A percentile compares a stretch with the other conserved stretches of the same genome.
Evolutionary conservation across 1,284 basidiomycete genomes (phyloP).

Genomic region (Earliella scabrosa): DNA sequence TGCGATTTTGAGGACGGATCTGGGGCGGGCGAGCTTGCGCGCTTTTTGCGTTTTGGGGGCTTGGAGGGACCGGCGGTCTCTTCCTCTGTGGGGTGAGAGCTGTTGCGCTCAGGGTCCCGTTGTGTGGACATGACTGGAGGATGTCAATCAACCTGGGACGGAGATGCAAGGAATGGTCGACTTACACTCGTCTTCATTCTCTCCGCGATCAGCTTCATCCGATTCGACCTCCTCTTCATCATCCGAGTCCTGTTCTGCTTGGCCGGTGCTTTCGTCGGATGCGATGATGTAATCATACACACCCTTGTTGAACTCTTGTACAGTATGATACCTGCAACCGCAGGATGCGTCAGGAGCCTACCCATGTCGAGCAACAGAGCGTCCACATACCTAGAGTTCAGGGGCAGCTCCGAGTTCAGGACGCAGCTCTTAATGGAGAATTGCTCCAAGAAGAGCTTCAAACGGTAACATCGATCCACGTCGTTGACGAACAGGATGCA

Average conservation of each 20-base stretch:
- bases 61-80: constrained; percentile 7
- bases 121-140: constrained; percentile 58
- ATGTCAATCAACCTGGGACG: no score
- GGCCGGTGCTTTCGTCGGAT: constrained; percentile 83
- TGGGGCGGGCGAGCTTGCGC: constrained; percentile 18
- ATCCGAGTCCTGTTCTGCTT: constrained; percentile 56
- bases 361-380: no score
- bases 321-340: constrained; percentile 95
- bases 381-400: constrained; percentile 93
- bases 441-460: constrained; percentile 97
- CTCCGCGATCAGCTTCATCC: constrained; percentile 38
- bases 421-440: constrained; percentile 98
- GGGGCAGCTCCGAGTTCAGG: constrained; percentile 93
- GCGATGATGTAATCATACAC: constrained; percentile 99
- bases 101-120: constrained; percentile 48
- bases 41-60: constrained; percentile 26
- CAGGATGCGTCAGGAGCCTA: background rate
- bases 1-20: constrained; percentile 19
- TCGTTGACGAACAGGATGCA: constrained; percentile 98
- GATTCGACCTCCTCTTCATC: constrained; percentile 38
- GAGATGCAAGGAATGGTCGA: no score
- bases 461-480: constrained; percentile 91
- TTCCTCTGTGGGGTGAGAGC: constrained; percentile 11
- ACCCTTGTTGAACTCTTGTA: constrained; percentile 99
- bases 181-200: constrained; percentile 47